Evolutionary conservation across 1,284 basidiomycete genomes (phyloP), one percentile per base, ranked within the genome.

Genomic region (Puccinia coronata): DNA sequence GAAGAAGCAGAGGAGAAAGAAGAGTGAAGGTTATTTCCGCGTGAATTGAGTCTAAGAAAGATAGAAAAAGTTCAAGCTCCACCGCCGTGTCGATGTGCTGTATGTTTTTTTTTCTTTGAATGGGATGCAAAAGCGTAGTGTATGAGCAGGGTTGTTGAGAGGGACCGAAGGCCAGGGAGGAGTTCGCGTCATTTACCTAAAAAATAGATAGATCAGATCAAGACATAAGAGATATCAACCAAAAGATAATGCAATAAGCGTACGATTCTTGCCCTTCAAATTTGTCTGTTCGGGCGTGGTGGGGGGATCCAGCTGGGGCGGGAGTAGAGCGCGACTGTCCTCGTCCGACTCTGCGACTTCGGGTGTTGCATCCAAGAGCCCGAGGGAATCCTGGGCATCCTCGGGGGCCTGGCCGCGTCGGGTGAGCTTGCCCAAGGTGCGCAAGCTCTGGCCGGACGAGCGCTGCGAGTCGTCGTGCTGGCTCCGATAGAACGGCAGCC

Each of bases 271-370:
- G 12, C 63, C 63, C 63, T 67, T 67, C 1, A 23, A 43, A 5
- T 23, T 25, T 43, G 25, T 25, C 23, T 25, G 39, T 12, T 43
- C 23, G 23, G 4, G n/a, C n/a, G n/a, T n/a, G 36, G 63, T 5
- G 11, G 18, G 6, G 18, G 61, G 16, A 41, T 31, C 31, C 6
- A 20, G 39, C 23, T 43, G 23, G 36, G 39, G 2, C 12, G 23
- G n/a, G n/a, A n/a, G 23, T 25, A 3, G n/a, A 47, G 63, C 39
- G 23, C 36, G 39, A 28, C 47, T 41, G 20, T 67, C 63, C 28
- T 67, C 63, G 5, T 67, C 63, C 20, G 63, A 67, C 36, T 67
- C 39, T 47, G 36, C 39, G 23, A 67, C 63, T 39, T 67, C 63
- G 23, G 41, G 63, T 12, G 63, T 67, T 9, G n/a, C 63, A 67